phyloP scores from a whole-genome alignment of 371 early-diverging fungal genomes.

The Syncephalastrum monosporum region DNA sequence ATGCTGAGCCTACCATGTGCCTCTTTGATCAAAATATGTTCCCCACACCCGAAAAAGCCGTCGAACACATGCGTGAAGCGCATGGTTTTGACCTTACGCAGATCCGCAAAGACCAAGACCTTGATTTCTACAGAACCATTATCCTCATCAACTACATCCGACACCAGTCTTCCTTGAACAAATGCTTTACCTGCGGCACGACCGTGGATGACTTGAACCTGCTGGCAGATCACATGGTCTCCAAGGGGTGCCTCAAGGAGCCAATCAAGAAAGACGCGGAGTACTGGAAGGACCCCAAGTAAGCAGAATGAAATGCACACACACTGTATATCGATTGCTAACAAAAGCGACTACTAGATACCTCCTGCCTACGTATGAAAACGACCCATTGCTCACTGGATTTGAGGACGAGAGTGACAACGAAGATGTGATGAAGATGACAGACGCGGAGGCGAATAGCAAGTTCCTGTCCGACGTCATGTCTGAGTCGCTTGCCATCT shows the following conservation, averaged over 20 bases:
- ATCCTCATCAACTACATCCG: conserved; percentile 89
- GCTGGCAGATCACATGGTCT: conserved; percentile 56
- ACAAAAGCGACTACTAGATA: conserved; percentile 25
- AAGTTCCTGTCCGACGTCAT: conserved; percentile 20
- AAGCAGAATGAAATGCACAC: conserved; percentile 5
- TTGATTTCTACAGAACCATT: conserved; percentile 86
- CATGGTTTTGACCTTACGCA: conserved; percentile 77
- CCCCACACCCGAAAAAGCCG: conserved; percentile 60
- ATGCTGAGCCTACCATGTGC: conserved; percentile 66
- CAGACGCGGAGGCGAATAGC: conserved; percentile 38
- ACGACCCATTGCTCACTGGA: conserved; percentile 83
- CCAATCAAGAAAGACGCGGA: conserved; percentile 49
- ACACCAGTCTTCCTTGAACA: conserved; percentile 57
- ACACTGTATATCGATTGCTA: no score
- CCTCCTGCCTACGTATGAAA: conserved; percentile 81
- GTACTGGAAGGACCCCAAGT: conserved; percentile 80
- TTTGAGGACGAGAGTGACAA: conserved; percentile 69
- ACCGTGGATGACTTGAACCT: conserved; percentile 46
- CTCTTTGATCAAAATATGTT: conserved; percentile 73
- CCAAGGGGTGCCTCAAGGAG: conserved; percentile 45
- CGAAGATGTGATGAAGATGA: conserved; percentile 27
- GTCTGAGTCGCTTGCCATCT: conserved; percentile 5
- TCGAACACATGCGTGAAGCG: conserved; percentile 69
- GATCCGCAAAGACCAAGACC: conserved; percentile 52
- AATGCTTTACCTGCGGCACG: conserved; percentile 73